Base-by-base conservation (phyloP, 1,284 basidiomycete genomes). In the Puccinia novopanici region DNA sequence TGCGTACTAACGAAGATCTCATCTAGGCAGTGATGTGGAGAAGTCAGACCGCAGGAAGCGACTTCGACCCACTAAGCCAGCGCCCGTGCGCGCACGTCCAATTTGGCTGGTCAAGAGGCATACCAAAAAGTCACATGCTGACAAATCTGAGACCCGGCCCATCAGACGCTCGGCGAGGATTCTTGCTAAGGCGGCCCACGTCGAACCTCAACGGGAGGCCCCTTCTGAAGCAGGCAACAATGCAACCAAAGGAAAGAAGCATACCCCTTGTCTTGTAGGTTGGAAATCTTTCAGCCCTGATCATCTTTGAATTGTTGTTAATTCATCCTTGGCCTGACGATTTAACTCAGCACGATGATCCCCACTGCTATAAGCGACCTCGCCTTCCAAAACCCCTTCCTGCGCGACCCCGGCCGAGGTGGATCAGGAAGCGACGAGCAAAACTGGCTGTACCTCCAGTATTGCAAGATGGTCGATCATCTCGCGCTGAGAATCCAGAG, bases 131-230 rank as follows among this genome's bases (percentile, higher is more conserved):
- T 30, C 57, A 37, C 30, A 59, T 6, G 10, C n/a, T 5, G 57
- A 59, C 12, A 1, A 5, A 34, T 19, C 27, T 17, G 13, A 30
- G 27, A 59, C 3, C 27, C 57, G 4, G 13, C 57, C 57, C 1
- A 59, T 59, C 57, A 59, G 57, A 37, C 57, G 57, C 57, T 59
- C 57, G 34, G 27, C 57, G 27, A 59, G 27, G 57, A 59, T 59
- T 17, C 30, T 27, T 59, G 57, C 57, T 34, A 59, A 59, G 57
- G 27, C 27, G n/a, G n/a, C n/a, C n/a, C 6, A 6, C 30, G 1
- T 17, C 57, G 12, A 30, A 59, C n/a, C n/a, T 17, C 8, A 17
- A 10, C 3, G 10, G 10, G 27, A 30, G 30, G 27, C 27, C 30
- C 57, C 10, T 59, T 30, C 19, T 34, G 13, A 59, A 34, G 57